Conservation (phyloP, 768 basidiomycete genomes). For the Coprinellus micaceus region DNA sequence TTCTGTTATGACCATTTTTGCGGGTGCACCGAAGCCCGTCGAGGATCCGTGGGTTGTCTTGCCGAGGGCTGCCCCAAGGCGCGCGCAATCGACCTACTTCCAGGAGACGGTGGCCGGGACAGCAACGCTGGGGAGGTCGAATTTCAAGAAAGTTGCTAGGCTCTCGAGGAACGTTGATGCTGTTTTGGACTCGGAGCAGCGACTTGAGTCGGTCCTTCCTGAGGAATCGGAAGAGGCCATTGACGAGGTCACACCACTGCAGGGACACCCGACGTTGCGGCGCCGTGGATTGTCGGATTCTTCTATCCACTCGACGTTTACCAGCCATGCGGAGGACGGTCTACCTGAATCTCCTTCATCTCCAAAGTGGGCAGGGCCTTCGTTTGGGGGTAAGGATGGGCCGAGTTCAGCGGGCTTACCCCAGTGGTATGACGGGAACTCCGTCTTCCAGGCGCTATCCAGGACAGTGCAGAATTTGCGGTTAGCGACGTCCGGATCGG, state of each 20-base stretch:
- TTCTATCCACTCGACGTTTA: conserved; percentile 84
- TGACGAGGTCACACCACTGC: conserved; percentile 47
- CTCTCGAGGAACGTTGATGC: conserved; percentile 76
- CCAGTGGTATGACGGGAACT: conserved; percentile 38
- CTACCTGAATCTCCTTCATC: conserved; percentile 7
- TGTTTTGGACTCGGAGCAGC: conserved; percentile 56
- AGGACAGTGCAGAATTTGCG: conserved; percentile 51
- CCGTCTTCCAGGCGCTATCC: conserved; percentile 53
- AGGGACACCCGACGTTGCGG: conserved; percentile 58
- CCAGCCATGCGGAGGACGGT: conserved; percentile 45
- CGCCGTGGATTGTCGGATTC: conserved; percentile 88
- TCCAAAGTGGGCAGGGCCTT: conserved; percentile 9
- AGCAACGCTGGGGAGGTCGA: conserved; percentile 23
- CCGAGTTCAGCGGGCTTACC: background rate
- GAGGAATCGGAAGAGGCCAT: conserved; percentile 39
- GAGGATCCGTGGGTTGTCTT: conserved; percentile 75
- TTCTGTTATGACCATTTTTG: conserved; percentile 84
- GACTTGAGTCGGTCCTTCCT: conserved; percentile 12
- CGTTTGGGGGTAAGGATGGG: background rate
- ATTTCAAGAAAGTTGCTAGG: conserved; percentile 19
- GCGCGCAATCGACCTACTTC: conserved; percentile 19
- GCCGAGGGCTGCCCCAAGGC: conserved; percentile 34
- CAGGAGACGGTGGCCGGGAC: conserved; percentile 8
- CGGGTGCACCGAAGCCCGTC: conserved; percentile 66
- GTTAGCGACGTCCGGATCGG: conserved; percentile 14